Conservation (phyloP, 768 basidiomycete genomes). For the Naematelia encephala region DNA sequence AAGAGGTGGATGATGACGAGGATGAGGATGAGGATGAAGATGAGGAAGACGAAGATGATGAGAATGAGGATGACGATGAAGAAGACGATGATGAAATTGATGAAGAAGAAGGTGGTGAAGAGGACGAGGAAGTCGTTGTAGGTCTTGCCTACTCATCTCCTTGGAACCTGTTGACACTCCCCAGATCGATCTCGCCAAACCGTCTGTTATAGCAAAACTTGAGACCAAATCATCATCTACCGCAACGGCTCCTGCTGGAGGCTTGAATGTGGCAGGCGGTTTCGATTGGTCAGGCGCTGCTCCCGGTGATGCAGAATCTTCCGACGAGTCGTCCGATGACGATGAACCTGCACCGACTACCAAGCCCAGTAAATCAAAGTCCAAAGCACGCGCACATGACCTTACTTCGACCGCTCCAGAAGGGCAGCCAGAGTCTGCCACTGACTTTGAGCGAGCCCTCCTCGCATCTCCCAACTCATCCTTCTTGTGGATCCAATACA, state of each 20-base stretch:
- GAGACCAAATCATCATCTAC: not conserved
- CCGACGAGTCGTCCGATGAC: slow-evolving; percentile 39
- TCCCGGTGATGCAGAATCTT: slow-evolving; percentile 49
- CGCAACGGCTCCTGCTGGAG: slow-evolving; percentile 1
- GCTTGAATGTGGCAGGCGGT: slow-evolving; percentile 37
- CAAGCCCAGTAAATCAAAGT: slow-evolving; percentile 61
- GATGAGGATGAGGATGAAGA: slow-evolving; percentile 53
- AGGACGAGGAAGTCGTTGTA: slow-evolving; percentile 42
- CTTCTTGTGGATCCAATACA: slow-evolving; percentile 97
- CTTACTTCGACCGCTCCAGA: slow-evolving; percentile 80
- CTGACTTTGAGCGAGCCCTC: slow-evolving; percentile 90
- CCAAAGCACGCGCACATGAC: slow-evolving; percentile 51
- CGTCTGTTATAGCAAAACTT: slow-evolving; percentile 13
- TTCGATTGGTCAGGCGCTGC: slow-evolving; percentile 50
- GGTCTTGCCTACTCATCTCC: not conserved
- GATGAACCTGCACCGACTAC: slow-evolving; percentile 44
- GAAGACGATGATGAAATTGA: slow-evolving; percentile 51
- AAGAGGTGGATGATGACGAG: slow-evolving; percentile 31
- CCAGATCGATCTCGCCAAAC: slow-evolving; percentile 3
- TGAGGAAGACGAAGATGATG: slow-evolving; percentile 39
- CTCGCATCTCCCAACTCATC: slow-evolving; percentile 95
- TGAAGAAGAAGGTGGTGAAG: slow-evolving; percentile 51
- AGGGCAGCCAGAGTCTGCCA: slow-evolving; percentile 79
- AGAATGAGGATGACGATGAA: slow-evolving; percentile 53
- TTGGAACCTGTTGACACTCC: not conserved